A percentile compares a stretch with the other conserved stretches of the same genome.
Evolutionary conservation across 306 rosid species (phyloP).

Genomic region (Pyrus communis): DNA sequence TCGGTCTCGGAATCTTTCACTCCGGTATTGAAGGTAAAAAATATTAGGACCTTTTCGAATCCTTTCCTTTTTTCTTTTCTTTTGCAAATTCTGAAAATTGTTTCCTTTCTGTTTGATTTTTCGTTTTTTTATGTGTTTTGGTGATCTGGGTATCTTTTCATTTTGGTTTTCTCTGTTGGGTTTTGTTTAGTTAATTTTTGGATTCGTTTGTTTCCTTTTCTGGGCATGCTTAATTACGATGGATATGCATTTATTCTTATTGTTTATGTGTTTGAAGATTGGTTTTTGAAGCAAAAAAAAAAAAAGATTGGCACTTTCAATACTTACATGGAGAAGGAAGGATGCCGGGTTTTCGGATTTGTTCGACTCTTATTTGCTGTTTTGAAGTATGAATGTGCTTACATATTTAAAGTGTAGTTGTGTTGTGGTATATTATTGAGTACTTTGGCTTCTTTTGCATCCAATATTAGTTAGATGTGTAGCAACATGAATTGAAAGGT

Average conservation of each 20-base stretch:
- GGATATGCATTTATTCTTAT: not conserved
- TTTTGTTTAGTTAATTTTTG: not conserved
- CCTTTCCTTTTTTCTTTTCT: not conserved
- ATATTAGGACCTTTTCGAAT: not conserved
- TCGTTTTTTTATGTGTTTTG: not conserved
- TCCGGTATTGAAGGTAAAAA: slow-evolving; percentile 84
- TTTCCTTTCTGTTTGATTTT: not conserved
- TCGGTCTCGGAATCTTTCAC: slow-evolving; percentile 89
- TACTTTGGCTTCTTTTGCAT: not conserved
- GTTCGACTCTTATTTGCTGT: not conserved
- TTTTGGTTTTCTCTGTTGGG: not conserved
- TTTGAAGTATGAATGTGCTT: not conserved
- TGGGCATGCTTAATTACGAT: not conserved
- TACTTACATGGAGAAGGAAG: not conserved
- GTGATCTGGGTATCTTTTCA: slow-evolving; percentile 15
- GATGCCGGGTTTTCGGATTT: not conserved
- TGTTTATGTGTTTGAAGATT: not conserved
- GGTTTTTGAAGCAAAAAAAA: not conserved
- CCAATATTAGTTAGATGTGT: not conserved
- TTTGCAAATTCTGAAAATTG: not conserved
- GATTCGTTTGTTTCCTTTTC: not conserved
- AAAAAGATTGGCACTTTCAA: not conserved
- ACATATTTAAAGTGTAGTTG: not conserved
- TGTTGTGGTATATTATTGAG: not conserved
- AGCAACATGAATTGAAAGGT: not conserved